Percentiles rank a stretch among this genome's conserved stretches.
Conservation (phyloP, 495 filamentous ascomycete genomes). For the Neurospora sp. region DNA sequence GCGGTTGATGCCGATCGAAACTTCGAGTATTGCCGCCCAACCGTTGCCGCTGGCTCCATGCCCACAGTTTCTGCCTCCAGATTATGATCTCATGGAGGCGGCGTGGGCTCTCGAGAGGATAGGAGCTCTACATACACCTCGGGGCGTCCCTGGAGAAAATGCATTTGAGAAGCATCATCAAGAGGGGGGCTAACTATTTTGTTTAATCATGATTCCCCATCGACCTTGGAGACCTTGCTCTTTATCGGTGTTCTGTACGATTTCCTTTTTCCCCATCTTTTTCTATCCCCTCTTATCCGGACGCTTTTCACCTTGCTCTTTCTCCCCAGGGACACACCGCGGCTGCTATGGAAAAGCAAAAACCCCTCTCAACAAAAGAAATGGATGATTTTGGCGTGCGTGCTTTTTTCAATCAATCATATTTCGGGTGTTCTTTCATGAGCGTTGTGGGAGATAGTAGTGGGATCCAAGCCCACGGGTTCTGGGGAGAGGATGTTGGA, state of each 20-base stretch:
- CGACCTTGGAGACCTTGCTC: constrained; percentile 14
- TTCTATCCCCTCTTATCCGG: constrained; percentile 6
- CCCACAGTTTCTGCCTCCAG: constrained; percentile 5
- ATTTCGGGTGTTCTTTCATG: not conserved
- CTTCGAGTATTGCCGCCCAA: constrained; percentile 8
- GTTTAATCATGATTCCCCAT: constrained; percentile 29
- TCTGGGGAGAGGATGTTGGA: not conserved
- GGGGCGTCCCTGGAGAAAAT: constrained; percentile 10
- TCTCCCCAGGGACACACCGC: not conserved
- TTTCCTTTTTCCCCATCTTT: constrained; percentile 7
- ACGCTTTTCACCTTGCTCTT: constrained; percentile 1
- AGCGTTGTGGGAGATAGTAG: not conserved
- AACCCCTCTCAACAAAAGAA: not conserved
- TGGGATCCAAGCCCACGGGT: not conserved
- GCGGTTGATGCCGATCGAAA: not conserved
- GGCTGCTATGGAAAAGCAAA: constrained; percentile 2
- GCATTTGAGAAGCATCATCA: constrained; percentile 12
- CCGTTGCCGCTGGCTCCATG: constrained; percentile 1
- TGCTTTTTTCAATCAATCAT: not conserved
- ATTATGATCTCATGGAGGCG: not conserved
- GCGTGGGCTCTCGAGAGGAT: constrained; percentile 1
- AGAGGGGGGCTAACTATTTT: constrained; percentile 23
- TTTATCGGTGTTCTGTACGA: constrained; percentile 18
- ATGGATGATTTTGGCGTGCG: not conserved
- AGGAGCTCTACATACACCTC: not conserved